Conservation (phyloP, 2,329 filamentous ascomycete species). For the Elsinoe australis region DNA sequence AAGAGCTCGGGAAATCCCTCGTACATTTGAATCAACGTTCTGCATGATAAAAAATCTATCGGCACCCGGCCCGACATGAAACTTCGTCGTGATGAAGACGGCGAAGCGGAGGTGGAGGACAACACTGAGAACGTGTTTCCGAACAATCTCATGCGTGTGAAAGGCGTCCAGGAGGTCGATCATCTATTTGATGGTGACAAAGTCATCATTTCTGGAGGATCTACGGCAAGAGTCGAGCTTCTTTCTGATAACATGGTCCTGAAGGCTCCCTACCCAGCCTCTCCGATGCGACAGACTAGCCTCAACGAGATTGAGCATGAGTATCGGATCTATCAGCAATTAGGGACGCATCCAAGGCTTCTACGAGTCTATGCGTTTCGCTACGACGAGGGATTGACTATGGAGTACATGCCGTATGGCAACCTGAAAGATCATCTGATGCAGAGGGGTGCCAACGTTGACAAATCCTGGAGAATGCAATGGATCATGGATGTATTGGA, state of each 20-base stretch:
- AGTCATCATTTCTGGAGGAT: background rate
- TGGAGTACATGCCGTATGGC: slow-evolving; percentile 1
- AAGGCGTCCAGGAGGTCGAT: no score
- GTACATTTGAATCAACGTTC: no score
- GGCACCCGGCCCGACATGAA: no score
- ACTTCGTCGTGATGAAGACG: no score
- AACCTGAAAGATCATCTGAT: slow-evolving; percentile 2
- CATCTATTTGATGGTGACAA: background rate
- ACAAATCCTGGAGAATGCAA: background rate
- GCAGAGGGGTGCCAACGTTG: background rate
- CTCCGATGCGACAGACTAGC: background rate
- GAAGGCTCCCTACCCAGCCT: background rate
- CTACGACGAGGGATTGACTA: background rate
- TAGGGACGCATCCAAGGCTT: slow-evolving; percentile 3
- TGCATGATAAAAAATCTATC: no score
- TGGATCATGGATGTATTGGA: slow-evolving; percentile 10
- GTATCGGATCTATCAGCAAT: background rate
- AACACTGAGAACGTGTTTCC: background rate
- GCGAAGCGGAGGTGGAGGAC: background rate
- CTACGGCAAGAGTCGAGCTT: slow-evolving; percentile 1
- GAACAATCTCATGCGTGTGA: background rate
- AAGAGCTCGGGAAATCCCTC: no score
- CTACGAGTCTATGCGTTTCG: background rate
- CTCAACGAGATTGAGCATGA: background rate
- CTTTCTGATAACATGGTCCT: background rate